A percentile compares a stretch with the other conserved stretches of the same genome.
These are phyloP conservation scores for Sistotremastrum suecicum DNA, from an alignment of 768 basidiomycete species.

Conservation along the genomic window DNA sequence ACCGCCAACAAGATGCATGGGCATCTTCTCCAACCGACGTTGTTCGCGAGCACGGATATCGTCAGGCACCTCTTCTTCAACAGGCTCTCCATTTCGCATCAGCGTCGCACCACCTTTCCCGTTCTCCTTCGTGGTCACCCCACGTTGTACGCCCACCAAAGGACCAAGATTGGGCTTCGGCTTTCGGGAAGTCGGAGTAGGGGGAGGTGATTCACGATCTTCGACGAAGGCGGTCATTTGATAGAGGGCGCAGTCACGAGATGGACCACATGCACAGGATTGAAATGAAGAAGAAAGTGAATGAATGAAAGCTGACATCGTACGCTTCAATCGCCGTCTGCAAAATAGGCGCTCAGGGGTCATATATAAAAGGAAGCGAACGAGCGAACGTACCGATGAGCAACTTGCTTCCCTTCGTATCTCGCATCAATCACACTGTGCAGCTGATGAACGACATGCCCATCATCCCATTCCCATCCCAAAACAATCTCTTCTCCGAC, in stretches of 20 bases:
- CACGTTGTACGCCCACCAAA: constrained; percentile 42
- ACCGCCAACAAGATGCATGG: too few species aligned
- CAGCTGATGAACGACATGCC: constrained; percentile 65
- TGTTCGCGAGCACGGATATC: too few species aligned
- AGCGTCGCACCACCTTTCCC: background rate
- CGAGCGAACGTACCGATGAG: constrained; percentile 29
- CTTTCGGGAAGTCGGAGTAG: background rate
- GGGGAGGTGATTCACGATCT: constrained; percentile 5
- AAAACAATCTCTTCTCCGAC: constrained; percentile 77
- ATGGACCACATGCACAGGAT: constrained; percentile 59
- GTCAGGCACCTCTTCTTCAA: too few species aligned
- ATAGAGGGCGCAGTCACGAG: constrained; percentile 46
- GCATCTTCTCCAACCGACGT: too few species aligned
- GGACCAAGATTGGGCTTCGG: constrained; percentile 43
- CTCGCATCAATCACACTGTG: constrained; percentile 53
- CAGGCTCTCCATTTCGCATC: background rate
- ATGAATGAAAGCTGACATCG: constrained; percentile 58
- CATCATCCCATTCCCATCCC: constrained; percentile 97
- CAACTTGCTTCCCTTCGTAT: background rate
- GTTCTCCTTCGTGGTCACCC: constrained; percentile 47
- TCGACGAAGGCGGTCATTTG: constrained; percentile 57
- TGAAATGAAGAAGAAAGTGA: constrained; percentile 57
- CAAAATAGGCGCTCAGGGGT: constrained; percentile 1
- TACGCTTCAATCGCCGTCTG: constrained; percentile 35
- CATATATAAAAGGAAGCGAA: constrained; percentile 1